Conservation (phyloP, 78 protist genomes). For the Pelomyxa schiedti region DNA sequence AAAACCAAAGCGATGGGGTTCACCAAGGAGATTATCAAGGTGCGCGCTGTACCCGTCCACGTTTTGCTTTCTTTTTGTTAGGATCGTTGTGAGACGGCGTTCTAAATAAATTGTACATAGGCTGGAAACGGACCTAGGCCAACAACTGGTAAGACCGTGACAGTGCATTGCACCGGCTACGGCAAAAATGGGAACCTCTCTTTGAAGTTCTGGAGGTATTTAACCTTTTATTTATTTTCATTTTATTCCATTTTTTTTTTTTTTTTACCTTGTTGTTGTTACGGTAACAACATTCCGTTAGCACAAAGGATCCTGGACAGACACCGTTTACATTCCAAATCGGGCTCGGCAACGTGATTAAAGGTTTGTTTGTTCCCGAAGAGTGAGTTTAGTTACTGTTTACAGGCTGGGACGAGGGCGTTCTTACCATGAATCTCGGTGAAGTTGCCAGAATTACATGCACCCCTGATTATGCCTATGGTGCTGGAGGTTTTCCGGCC, state of each 20-base stretch:
- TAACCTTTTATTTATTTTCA: neutral
- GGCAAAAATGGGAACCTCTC: neutral
- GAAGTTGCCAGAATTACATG: slow-evolving; percentile 26
- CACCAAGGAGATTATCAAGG: neutral
- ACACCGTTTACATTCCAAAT: slow-evolving; percentile 32
- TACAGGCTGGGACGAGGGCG: slow-evolving; percentile 63
- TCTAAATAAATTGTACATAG: too few species aligned
- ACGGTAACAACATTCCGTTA: neutral
- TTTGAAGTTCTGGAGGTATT: slow-evolving; percentile 5
- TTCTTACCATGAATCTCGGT: slow-evolving; percentile 39
- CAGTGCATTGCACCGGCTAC: slow-evolving; percentile 8
- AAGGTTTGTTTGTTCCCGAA: slow-evolving; percentile 5
- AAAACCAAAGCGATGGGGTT: too few species aligned
- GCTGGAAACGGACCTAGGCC: slow-evolving; percentile 3
- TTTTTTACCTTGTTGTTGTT: neutral
- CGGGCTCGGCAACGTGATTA: slow-evolving; percentile 53
- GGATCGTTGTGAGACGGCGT: too few species aligned
- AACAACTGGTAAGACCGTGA: neutral
- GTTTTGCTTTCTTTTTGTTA: too few species aligned
- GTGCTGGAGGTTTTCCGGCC: slow-evolving; percentile 47
- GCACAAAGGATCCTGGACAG: slow-evolving; percentile 8
- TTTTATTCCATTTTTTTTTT: neutral
- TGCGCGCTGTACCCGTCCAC: too few species aligned
- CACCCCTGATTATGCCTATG: slow-evolving; percentile 53
- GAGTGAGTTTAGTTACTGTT: neutral